Percentiles rank a stretch among this genome's conserved stretches.
phyloP scores from a whole-genome alignment of 495 filamentous ascomycete genomes.

The Cetradonia linearis region DNA sequence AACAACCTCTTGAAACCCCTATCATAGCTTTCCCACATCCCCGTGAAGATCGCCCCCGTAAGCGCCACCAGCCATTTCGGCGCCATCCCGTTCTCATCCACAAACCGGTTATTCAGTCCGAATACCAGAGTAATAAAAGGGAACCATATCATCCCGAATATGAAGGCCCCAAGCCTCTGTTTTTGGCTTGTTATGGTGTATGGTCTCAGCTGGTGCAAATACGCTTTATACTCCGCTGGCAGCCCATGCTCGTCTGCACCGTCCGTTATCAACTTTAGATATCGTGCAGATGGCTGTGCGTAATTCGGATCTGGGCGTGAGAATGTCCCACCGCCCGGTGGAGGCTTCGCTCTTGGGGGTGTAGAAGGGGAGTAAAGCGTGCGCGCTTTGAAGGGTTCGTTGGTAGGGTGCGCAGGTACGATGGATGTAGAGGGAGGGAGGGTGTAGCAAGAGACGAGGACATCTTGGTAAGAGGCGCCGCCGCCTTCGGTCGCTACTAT shows the following conservation, averaged over 20 bases:
- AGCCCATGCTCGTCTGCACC: conserved; percentile 71
- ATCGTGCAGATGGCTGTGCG: conserved; percentile 74
- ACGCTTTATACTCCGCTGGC: conserved; percentile 60
- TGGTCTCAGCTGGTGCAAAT: conserved; percentile 52
- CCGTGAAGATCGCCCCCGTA: conserved; percentile 38
- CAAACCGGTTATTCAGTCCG: conserved; percentile 36
- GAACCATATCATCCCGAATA: conserved; percentile 51
- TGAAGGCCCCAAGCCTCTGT: conserved; percentile 53
- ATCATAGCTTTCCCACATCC: conserved; percentile 72
- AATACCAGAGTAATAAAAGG: conserved; percentile 48
- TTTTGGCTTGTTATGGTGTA: conserved; percentile 57
- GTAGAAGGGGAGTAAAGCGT: conserved; percentile 47
- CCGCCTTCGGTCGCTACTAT: conserved; percentile 89
- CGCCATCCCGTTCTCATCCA: conserved; percentile 52
- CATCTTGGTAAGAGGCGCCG: conserved; percentile 68
- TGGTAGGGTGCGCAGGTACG: conserved; percentile 34
- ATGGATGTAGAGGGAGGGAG: conserved; percentile 41
- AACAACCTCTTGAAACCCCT: conserved; percentile 52
- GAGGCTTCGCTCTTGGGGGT: conserved; percentile 13
- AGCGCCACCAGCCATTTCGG: conserved; percentile 55
- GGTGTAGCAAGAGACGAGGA: conserved; percentile 63
- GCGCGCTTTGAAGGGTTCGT: conserved; percentile 43
- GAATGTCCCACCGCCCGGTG: conserved; percentile 29
- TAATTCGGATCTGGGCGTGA: conserved; percentile 53
- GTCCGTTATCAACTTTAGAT: conserved; percentile 63